A percentile compares a stretch with the other conserved stretches of the same genome.
Conservation (phyloP, 768 basidiomycete species). For the Hemileccinum impolitum region DNA sequence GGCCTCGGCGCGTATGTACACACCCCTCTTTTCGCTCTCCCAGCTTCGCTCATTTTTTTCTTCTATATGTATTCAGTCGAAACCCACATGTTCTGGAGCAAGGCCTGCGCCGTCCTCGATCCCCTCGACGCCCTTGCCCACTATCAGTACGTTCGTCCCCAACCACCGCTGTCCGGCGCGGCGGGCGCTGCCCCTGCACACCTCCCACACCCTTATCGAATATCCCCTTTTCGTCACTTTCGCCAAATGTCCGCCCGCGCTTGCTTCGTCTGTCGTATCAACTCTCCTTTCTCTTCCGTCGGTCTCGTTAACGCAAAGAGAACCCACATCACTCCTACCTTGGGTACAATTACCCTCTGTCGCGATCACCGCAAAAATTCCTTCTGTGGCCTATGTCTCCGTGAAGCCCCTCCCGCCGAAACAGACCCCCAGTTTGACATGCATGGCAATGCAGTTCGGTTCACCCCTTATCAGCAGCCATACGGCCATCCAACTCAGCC, state of each 20-base stretch:
- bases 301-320: constrained; percentile 56
- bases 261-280: constrained; percentile 70
- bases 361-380: constrained; percentile 60
- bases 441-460: constrained; percentile 30
- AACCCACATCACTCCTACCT: constrained; percentile 35
- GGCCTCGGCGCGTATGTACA: constrained; percentile 54
- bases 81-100: constrained; percentile 67
- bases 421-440: constrained; percentile 34
- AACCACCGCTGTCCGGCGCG: constrained; percentile 25
- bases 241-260: constrained; percentile 51
- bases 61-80: constrained; percentile 45
- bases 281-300: constrained; percentile 45
- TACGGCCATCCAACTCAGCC: constrained; percentile 21
- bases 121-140: constrained; percentile 54
- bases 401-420: constrained; percentile 52
- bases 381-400: constrained; percentile 68
- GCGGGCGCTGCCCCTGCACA: constrained; percentile 33
- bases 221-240: constrained; percentile 59
- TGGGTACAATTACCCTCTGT: constrained; percentile 53
- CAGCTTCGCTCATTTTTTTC: constrained; percentile 8
- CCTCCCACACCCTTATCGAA: constrained; percentile 33
- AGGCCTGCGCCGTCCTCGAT: constrained; percentile 59
- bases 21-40: not conserved
- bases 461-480: constrained; percentile 32
- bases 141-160: constrained; percentile 45